phyloP scores from a whole-genome alignment of 768 basidiomycete genomes.

The Dioszegia crocea region DNA sequence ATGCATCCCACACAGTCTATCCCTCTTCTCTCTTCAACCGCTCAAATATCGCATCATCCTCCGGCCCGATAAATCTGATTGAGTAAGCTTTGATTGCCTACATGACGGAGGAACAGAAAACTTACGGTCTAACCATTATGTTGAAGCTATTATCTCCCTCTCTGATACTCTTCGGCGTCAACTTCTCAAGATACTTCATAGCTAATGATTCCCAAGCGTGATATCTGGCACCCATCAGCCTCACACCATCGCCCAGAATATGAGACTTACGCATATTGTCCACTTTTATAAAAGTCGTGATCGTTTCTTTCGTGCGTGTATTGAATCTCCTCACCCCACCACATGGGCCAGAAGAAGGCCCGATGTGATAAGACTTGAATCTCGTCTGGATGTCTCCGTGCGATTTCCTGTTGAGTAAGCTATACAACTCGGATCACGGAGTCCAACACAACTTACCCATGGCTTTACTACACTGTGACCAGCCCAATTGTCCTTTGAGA shows the following conservation, averaged over 20 bases:
- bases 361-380: conserved; percentile 45
- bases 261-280: conserved; percentile 45
- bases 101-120: background rate
- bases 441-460: conserved; percentile 36
- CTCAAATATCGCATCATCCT: conserved; percentile 38
- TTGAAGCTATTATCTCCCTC: conserved; percentile 44
- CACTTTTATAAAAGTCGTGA: conserved; percentile 35
- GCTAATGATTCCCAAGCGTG: conserved; percentile 51
- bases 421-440: background rate
- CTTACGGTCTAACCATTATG: conserved; percentile 45
- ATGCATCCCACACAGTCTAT: no score
- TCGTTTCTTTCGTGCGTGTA: conserved; percentile 41
- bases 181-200: conserved; percentile 44
- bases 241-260: background rate
- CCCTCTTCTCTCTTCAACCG: background rate
- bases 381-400: conserved; percentile 42
- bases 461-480: conserved; percentile 44
- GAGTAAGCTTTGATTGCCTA: background rate
- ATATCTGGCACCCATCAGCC: conserved; percentile 29
- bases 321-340: conserved; percentile 47
- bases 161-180: conserved; percentile 41
- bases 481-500: conserved; percentile 43
- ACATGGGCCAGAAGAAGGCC: conserved; percentile 51
- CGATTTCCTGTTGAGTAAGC: conserved; percentile 35
- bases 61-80: conserved; percentile 37